Percentiles rank a stretch among this genome's conserved stretches.
Evolutionary conservation across 805 yeast genomes (phyloP).

Genomic region (Candida easanensis): DNA sequence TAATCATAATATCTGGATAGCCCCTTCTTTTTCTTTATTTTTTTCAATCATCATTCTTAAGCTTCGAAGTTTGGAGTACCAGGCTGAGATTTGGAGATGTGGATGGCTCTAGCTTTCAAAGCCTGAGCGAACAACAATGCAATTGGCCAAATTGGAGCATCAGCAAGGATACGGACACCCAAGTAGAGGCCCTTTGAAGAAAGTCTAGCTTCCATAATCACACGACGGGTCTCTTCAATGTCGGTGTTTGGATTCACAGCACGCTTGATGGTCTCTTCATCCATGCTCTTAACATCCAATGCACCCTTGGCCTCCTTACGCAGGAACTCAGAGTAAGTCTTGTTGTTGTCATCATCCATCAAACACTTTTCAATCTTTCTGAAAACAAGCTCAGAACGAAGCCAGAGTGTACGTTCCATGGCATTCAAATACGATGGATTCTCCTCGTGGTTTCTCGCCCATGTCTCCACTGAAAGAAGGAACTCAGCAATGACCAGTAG

Average conservation of each 20-base stretch:
- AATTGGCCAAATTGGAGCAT: slow-evolving; percentile 86
- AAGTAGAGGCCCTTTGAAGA: slow-evolving; percentile 58
- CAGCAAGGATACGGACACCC: slow-evolving; percentile 75
- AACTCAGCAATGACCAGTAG: slow-evolving; percentile 62
- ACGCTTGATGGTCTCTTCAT: slow-evolving; percentile 48
- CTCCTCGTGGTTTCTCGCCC: slow-evolving; percentile 38
- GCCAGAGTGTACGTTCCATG: slow-evolving; percentile 61
- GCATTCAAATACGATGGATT: slow-evolving; percentile 34
- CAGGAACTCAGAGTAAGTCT: slow-evolving; percentile 57
- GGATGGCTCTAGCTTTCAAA: slow-evolving; percentile 59
- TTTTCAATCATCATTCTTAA: no score
- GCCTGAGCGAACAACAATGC: slow-evolving; percentile 80
- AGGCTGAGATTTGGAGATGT: slow-evolving; percentile 29
- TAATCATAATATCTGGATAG: slow-evolving; percentile 1
- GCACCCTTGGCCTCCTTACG: slow-evolving; percentile 60
- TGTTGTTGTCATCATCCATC: slow-evolving; percentile 48
- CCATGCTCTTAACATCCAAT: slow-evolving; percentile 46
- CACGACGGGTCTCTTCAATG: slow-evolving; percentile 40
- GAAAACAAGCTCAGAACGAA: slow-evolving; percentile 57
- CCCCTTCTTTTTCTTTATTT: no score
- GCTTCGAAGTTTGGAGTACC: slow-evolving; percentile 13
- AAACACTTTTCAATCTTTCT: slow-evolving; percentile 59
- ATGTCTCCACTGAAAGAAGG: slow-evolving; percentile 52
- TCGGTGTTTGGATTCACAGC: slow-evolving; percentile 45
- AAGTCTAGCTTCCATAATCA: slow-evolving; percentile 47